These are phyloP conservation scores for Phanerochaete sordida DNA, from an alignment of 768 basidiomycete genomes.

Conservation along the genomic window DNA sequence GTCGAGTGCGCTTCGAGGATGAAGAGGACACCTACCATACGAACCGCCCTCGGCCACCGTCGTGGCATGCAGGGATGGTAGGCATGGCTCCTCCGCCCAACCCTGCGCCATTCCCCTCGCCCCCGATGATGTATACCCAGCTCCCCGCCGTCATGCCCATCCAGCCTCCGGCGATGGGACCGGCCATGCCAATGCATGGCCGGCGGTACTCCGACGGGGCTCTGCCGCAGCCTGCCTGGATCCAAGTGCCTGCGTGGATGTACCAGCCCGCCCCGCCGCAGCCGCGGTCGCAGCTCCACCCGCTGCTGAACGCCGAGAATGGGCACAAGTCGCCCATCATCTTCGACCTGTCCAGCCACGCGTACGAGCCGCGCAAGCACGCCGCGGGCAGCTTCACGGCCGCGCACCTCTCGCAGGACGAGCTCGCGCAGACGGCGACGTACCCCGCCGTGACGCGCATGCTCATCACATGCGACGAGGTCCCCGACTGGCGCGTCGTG, in stretches of 20 bases:
- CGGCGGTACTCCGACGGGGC: constrained; percentile 23
- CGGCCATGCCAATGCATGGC: constrained; percentile 14
- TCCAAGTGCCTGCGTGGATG: constrained; percentile 14
- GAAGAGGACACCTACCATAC: constrained; percentile 4
- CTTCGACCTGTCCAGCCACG: constrained; percentile 52
- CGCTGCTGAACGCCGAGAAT: constrained; percentile 50
- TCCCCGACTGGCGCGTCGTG: constrained; percentile 62
- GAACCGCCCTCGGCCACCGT: constrained; percentile 18
- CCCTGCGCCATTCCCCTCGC: constrained; percentile 23
- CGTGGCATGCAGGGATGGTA: constrained; percentile 21
- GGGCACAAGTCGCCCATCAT: constrained; percentile 40
- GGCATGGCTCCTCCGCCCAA: constrained; percentile 19
- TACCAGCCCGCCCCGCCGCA: constrained; percentile 13
- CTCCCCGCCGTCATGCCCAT: constrained; percentile 18
- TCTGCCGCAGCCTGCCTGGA: constrained; percentile 20
- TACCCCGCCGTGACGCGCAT: constrained; percentile 51
- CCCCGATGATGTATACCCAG: constrained; percentile 20
- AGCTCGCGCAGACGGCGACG: constrained; percentile 51
- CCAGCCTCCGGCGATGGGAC: neutral
- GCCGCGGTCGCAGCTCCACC: constrained; percentile 35
- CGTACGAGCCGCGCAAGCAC: constrained; percentile 42
- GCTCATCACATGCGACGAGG: constrained; percentile 51
- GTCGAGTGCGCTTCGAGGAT: constrained; percentile 12
- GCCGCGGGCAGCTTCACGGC: constrained; percentile 36
- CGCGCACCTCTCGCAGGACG: constrained; percentile 36